Percentiles rank a stretch among this genome's conserved stretches.
Conservation (phyloP, 768 basidiomycete species). For the Hebeloma cylindrosporum region DNA sequence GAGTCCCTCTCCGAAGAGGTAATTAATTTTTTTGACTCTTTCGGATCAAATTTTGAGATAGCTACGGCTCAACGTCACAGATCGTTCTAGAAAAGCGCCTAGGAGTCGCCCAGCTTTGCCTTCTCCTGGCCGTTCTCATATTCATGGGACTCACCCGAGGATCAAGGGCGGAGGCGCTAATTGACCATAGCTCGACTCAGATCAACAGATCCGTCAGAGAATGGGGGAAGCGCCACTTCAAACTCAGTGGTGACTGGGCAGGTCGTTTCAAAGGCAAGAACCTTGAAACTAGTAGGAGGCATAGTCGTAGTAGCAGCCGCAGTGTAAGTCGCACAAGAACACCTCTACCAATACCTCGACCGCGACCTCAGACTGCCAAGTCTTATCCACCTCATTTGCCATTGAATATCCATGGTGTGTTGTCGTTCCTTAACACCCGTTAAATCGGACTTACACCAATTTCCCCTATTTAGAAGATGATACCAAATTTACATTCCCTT, state of each 20-base stretch:
- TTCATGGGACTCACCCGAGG: slow-evolving; percentile 88
- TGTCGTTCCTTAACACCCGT: neutral
- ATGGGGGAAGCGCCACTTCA: slow-evolving; percentile 58
- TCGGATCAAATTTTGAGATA: neutral
- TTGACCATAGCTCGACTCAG: slow-evolving; percentile 22
- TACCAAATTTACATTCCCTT: slow-evolving; percentile 19
- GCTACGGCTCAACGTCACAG: slow-evolving; percentile 45
- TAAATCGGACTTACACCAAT: neutral
- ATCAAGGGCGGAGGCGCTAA: slow-evolving; percentile 41
- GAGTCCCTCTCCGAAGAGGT: slow-evolving; percentile 84
- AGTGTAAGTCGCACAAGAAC: slow-evolving; percentile 32
- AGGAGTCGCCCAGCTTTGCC: slow-evolving; percentile 82
- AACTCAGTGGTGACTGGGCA: slow-evolving; percentile 55
- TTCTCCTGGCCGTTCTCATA: slow-evolving; percentile 78
- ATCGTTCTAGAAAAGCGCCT: slow-evolving; percentile 87
- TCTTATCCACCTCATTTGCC: slow-evolving; percentile 13
- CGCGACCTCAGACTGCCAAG: slow-evolving; percentile 11
- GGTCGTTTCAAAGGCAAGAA: slow-evolving; percentile 34
- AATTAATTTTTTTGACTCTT: slow-evolving; percentile 6
- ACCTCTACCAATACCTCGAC: slow-evolving; percentile 11
- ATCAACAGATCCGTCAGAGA: slow-evolving; percentile 41
- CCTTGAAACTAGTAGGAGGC: slow-evolving; percentile 11
- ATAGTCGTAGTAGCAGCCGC: slow-evolving; percentile 15
- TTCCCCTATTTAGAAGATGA: slow-evolving; percentile 8
- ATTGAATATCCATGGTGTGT: slow-evolving; percentile 7